These are phyloP conservation scores for Aphanomyces euteiches DNA, from an alignment of 352 stramenopile genomes.

Conservation along the genomic window DNA sequence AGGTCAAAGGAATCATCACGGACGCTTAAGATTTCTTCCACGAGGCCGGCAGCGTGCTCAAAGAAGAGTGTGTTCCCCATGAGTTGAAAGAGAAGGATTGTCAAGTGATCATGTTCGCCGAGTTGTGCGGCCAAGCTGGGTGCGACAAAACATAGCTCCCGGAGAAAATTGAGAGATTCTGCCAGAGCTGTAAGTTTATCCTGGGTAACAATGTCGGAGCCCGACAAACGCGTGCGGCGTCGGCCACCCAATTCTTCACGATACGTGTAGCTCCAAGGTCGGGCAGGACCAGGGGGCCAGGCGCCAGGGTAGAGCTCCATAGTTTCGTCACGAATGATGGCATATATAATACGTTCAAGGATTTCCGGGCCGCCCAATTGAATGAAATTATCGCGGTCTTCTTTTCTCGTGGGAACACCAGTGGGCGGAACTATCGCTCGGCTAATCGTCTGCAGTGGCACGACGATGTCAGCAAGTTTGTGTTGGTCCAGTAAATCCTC, in stretches of 20 bases:
- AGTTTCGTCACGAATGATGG: conserved; percentile 56
- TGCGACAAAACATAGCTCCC: conserved; percentile 82
- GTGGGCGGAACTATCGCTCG: conserved; percentile 23
- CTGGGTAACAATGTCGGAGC: conserved; percentile 36
- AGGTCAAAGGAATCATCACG: conserved; percentile 76
- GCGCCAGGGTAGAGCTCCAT: conserved; percentile 34
- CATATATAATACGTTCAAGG: conserved; percentile 66
- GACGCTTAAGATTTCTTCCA: conserved; percentile 91
- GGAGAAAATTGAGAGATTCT: conserved; percentile 39
- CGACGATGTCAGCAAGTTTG: conserved; percentile 26
- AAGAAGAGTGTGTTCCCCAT: conserved; percentile 87
- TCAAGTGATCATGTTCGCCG: conserved; percentile 78
- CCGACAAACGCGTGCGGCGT: conserved; percentile 48
- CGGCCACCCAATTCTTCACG: conserved; percentile 51
- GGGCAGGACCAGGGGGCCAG: conserved; percentile 33
- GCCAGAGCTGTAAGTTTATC: conserved; percentile 17
- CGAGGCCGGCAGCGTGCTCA: conserved; percentile 83
- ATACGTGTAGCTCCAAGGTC: conserved; percentile 38
- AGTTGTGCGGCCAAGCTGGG: conserved; percentile 58
- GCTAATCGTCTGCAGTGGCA: conserved; percentile 28
- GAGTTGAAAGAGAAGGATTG: conserved; percentile 93
- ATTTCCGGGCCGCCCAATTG: conserved; percentile 67
- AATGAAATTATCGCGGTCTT: conserved; percentile 67
- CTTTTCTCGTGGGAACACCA: conserved; percentile 15
- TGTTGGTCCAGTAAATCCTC: conserved; percentile 12